Conservation (phyloP, 2,329 filamentous ascomycete species). For the Colletotrichum sp. region DNA sequence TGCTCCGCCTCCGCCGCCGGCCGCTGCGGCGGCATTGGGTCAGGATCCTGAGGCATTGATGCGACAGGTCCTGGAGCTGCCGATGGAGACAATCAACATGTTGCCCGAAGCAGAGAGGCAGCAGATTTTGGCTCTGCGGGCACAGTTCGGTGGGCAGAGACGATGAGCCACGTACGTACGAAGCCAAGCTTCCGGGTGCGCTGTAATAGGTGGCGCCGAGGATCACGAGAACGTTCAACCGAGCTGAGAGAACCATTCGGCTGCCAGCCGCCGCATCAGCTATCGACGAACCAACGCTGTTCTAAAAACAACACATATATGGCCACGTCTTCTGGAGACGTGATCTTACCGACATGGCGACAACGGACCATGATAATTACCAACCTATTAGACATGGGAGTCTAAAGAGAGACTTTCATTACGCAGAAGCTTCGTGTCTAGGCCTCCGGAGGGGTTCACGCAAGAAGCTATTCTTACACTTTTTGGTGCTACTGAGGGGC, state of each 20-base stretch:
- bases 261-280: background rate
- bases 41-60: conserved; percentile 76
- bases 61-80: conserved; percentile 80
- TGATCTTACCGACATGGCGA: background rate
- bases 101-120: conserved; percentile 76
- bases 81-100: conserved; percentile 80
- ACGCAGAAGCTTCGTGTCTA: background rate
- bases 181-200: background rate
- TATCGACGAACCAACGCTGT: background rate
- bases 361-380: background rate
- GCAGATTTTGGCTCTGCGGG: conserved; percentile 80
- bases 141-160: conserved; percentile 58
- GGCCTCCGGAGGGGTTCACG: background rate
- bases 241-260: background rate
- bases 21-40: conserved; percentile 38
- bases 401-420: background rate
- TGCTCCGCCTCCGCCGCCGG: conserved; percentile 29
- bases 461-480: conserved; percentile 2
- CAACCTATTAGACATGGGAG: background rate
- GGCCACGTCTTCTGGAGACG: background rate
- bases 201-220: background rate
- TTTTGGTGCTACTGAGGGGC: background rate
- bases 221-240: background rate
- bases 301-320: background rate
- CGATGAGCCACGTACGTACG: conserved; percentile 21